A percentile compares a stretch with the other conserved stretches of the same genome.
These are phyloP conservation scores for Cicer judaicum DNA, from an alignment of 306 rosid species.

Conservation along the genomic window DNA sequence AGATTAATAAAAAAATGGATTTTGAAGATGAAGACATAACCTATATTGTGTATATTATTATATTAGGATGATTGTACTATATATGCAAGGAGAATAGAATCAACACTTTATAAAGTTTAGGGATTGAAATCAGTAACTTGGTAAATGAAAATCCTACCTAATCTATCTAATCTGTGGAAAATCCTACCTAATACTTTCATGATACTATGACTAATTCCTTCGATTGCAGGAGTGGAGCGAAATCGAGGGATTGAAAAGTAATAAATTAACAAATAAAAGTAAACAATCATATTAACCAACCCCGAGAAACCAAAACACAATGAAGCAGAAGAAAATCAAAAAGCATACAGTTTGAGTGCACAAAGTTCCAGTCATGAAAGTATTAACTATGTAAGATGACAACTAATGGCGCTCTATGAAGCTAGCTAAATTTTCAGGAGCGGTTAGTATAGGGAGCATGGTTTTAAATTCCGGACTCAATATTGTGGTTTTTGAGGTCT, in stretches of 20 bases:
- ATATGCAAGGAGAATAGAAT: not conserved
- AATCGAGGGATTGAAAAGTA: not conserved
- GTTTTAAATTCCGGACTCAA: no score
- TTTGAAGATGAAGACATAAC: no score
- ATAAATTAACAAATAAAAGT: slow-evolving; percentile 4
- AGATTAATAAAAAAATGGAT: slow-evolving; percentile 1
- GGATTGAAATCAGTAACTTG: not conserved
- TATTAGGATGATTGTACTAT: not conserved
- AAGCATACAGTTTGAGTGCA: not conserved
- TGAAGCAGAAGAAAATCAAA: slow-evolving; percentile 11
- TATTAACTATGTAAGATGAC: not conserved
- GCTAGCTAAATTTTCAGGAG: slow-evolving; percentile 11
- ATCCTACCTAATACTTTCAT: not conserved
- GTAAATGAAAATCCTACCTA: not conserved
- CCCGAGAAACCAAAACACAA: slow-evolving; percentile 11
- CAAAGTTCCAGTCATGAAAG: not conserved
- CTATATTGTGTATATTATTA: no score
- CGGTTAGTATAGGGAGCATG: not conserved
- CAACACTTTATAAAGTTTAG: not conserved
- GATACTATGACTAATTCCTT: slow-evolving; percentile 9
- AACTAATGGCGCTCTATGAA: not conserved
- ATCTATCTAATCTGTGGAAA: not conserved
- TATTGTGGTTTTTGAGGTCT: no score
- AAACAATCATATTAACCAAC: not conserved
- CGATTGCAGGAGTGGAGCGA: not conserved